Conservation (phyloP, 176 grass and related monocot species). For the Musa itinerans region DNA sequence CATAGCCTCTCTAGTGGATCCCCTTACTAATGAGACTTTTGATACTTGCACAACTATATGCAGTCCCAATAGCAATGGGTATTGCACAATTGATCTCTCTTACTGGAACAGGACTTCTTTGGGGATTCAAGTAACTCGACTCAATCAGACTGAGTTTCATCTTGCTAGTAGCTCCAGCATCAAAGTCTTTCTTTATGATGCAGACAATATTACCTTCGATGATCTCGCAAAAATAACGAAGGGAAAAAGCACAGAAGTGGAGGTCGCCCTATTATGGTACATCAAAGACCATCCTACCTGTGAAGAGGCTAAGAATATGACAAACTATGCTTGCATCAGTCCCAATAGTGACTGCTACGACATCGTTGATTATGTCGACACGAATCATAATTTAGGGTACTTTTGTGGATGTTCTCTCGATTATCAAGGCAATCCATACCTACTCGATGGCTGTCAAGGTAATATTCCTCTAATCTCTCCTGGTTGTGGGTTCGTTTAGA, state of each 20-base stretch:
- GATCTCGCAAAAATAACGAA: no score
- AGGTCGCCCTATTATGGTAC: no score
- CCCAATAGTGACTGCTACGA: background rate
- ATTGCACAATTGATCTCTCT: no score
- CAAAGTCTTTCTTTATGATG: no score
- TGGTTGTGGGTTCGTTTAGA: background rate
- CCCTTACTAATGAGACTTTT: background rate
- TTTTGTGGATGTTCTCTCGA: background rate
- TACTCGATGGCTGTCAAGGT: background rate
- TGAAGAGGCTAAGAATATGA: background rate
- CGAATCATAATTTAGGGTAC: background rate
- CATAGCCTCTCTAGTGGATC: background rate
- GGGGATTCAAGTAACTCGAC: no score
- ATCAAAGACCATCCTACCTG: background rate
- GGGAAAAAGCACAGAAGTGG: no score
- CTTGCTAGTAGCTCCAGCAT: no score
- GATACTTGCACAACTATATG: background rate
- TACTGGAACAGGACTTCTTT: no score
- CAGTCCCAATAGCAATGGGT: no score
- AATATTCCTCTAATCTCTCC: background rate
- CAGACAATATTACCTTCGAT: rapidly evolving
- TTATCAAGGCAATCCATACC: background rate
- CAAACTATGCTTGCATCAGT: background rate
- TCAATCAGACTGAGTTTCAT: no score
- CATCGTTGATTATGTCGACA: background rate